A percentile compares a stretch with the other conserved stretches of the same genome.
phyloP scores from a whole-genome alignment of 768 basidiomycete species.

The Pleurotus sapidus region DNA sequence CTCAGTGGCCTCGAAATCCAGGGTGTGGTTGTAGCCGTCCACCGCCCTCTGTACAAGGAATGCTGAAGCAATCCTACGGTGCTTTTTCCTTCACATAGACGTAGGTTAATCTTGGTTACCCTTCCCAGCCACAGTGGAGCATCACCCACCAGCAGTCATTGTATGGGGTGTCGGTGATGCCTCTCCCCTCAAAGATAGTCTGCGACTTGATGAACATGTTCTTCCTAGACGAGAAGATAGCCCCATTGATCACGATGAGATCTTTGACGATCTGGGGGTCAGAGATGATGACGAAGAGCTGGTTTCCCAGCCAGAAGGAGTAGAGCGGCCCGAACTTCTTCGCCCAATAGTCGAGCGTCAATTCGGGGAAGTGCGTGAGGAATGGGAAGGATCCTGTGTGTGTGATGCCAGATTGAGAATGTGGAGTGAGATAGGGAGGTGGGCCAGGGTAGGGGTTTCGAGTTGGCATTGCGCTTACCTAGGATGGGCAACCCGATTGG shows the following conservation, averaged over 20 bases:
- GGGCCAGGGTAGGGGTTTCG: background rate
- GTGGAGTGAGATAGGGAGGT: background rate
- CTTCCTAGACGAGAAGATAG: conserved; percentile 48
- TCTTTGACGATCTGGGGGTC: conserved; percentile 42
- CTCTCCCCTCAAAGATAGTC: conserved; percentile 39
- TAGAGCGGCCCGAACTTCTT: conserved; percentile 40
- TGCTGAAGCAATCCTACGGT: conserved; percentile 34
- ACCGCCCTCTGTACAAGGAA: conserved; percentile 32
- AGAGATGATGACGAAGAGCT: conserved; percentile 44
- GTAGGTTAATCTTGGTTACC: background rate
- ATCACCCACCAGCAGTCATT: conserved; percentile 35
- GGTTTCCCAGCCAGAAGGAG: conserved; percentile 45
- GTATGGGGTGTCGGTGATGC: conserved; percentile 41
- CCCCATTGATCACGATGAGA: conserved; percentile 40
- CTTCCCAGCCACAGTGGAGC: background rate
- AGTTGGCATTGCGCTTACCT: conserved; percentile 10
- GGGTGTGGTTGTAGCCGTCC: conserved; percentile 27
- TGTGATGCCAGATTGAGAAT: no score
- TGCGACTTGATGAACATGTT: conserved; percentile 42
- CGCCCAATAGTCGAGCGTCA: conserved; percentile 38
- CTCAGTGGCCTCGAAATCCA: conserved; percentile 36
- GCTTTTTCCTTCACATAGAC: conserved; percentile 28
- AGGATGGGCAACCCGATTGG: conserved; percentile 19
- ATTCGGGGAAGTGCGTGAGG: conserved; percentile 41
- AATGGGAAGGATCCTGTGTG: conserved; percentile 31